phyloP scores from a whole-genome alignment of 2,329 filamentous ascomycete genomes.

The Stylonectria norvegica region DNA sequence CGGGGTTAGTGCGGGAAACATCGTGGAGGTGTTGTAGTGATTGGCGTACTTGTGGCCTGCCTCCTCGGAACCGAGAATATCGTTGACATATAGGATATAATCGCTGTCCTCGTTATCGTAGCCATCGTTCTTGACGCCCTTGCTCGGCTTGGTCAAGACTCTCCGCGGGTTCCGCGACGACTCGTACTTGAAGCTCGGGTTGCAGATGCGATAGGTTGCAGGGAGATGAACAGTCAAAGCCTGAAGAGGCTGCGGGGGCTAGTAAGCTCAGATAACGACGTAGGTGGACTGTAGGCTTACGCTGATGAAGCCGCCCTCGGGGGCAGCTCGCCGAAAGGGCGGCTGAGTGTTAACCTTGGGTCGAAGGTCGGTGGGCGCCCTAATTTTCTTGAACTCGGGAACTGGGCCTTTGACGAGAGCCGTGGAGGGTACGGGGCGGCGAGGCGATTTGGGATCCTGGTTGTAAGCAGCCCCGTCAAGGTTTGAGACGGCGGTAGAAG shows the following conservation, averaged over 20 bases:
- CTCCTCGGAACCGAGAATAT: conserved; percentile 96
- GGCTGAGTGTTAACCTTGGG: conserved; percentile 85
- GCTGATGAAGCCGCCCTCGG: conserved; percentile 96
- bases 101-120: conserved; percentile 99
- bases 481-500: conserved; percentile 66
- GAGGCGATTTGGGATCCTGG: conserved; percentile 56
- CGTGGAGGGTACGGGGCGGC: conserved; percentile 48
- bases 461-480: conserved; percentile 65
- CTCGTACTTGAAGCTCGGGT: conserved; percentile 97
- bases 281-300: conserved; percentile 49
- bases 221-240: conserved; percentile 90
- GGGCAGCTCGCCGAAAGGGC: conserved; percentile 86
- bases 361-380: conserved; percentile 68
- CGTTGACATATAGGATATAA: conserved; percentile 98
- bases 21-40: neutral
- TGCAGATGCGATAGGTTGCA: conserved; percentile 96
- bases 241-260: conserved; percentile 71
- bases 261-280: conserved; percentile 9
- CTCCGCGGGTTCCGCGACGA: conserved; percentile 93
- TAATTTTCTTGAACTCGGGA: conserved; percentile 81
- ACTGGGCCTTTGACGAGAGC: conserved; percentile 62
- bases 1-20: conserved; percentile 5
- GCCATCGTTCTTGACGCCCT: conserved; percentile 96
- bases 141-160: conserved; percentile 96
- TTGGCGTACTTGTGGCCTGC: conserved; percentile 86